Conservation (phyloP, 805 yeast genomes). For the Ogataea pilisensis region DNA sequence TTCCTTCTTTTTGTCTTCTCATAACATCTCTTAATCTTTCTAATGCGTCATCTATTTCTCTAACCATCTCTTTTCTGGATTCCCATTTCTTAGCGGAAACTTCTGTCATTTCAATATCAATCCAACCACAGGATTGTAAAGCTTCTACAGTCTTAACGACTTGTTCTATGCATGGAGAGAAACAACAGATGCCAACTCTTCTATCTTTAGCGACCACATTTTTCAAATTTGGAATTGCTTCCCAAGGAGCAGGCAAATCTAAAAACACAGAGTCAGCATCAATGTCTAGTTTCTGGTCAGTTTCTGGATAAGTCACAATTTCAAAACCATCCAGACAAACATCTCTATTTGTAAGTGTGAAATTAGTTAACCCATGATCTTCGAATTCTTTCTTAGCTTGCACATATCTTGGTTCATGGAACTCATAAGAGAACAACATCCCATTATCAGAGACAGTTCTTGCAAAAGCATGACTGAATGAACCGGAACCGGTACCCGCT, state of each 20-base stretch:
- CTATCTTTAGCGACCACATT: slow-evolving; percentile 50
- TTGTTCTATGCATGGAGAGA: slow-evolving; percentile 97
- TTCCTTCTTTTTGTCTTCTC: slow-evolving; percentile 60
- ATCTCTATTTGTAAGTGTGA: slow-evolving; percentile 82
- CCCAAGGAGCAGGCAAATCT: slow-evolving; percentile 97
- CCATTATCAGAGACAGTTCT: slow-evolving; percentile 67
- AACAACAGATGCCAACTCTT: slow-evolving; percentile 80
- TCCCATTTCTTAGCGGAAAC: slow-evolving; percentile 80
- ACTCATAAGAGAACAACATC: slow-evolving; percentile 78
- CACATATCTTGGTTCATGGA: slow-evolving; percentile 75
- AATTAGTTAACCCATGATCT: slow-evolving; percentile 59
- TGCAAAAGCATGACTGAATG: slow-evolving; percentile 89
- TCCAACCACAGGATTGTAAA: slow-evolving; percentile 75
- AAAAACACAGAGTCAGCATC: slow-evolving; percentile 75
- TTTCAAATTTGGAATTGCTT: slow-evolving; percentile 75
- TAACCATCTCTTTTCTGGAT: slow-evolving; percentile 83
- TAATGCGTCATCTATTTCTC: slow-evolving; percentile 75
- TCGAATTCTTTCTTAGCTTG: slow-evolving; percentile 79
- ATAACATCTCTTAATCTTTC: slow-evolving; percentile 77
- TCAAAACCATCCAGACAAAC: slow-evolving; percentile 87
- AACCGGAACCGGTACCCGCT: slow-evolving; percentile 98
- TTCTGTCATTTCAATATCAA: slow-evolving; percentile 86
- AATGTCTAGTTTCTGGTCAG: slow-evolving; percentile 30
- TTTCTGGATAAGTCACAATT: slow-evolving; percentile 30
- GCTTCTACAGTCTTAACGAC: slow-evolving; percentile 82